phyloP scores from a whole-genome alignment of 352 stramenopile genomes.

The Globisporangium acanthophoron region DNA sequence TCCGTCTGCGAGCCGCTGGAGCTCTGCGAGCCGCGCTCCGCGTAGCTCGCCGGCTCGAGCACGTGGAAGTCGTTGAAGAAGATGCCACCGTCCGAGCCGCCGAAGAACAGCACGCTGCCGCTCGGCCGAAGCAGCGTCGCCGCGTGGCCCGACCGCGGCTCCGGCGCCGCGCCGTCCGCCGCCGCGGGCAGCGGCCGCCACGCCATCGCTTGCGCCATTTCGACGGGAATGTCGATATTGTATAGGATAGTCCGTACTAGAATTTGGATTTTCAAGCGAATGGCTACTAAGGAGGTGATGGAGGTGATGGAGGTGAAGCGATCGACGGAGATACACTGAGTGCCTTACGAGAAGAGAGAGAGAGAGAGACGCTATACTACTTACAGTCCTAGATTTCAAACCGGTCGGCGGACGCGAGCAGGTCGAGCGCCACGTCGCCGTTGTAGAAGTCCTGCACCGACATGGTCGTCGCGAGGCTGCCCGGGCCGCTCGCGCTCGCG shows the following conservation, averaged over 20 bases:
- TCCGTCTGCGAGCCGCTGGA: not conserved
- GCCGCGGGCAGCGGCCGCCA: not conserved
- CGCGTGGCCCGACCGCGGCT: slow-evolving; percentile 43
- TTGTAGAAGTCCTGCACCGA: slow-evolving; percentile 59
- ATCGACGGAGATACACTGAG: too few relatives aligned
- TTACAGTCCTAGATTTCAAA: slow-evolving; percentile 41
- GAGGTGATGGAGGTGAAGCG: too few relatives aligned
- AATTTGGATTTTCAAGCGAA: too few relatives aligned
- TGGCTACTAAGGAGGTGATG: too few relatives aligned
- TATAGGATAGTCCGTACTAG: too few relatives aligned
- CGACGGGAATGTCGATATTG: too few relatives aligned
- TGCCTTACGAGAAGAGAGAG: too few relatives aligned
- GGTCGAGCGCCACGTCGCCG: slow-evolving; percentile 30
- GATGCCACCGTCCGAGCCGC: slow-evolving; percentile 47
- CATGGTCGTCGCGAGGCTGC: slow-evolving; percentile 21
- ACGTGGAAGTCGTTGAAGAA: slow-evolving; percentile 53
- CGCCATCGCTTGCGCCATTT: not conserved
- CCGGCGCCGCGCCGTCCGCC: not conserved
- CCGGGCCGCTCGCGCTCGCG: slow-evolving; percentile 5
- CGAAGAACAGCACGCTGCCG: slow-evolving; percentile 52
- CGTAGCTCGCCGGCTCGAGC: slow-evolving; percentile 6
- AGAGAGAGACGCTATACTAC: not conserved
- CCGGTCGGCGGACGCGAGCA: slow-evolving; percentile 33
- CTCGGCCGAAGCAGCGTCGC: slow-evolving; percentile 45
- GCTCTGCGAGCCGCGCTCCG: slow-evolving; percentile 1